A percentile compares a stretch with the other conserved stretches of the same genome.
Evolutionary conservation across 2,329 filamentous ascomycete species (phyloP).

Genomic region (Epichloe typhina): DNA sequence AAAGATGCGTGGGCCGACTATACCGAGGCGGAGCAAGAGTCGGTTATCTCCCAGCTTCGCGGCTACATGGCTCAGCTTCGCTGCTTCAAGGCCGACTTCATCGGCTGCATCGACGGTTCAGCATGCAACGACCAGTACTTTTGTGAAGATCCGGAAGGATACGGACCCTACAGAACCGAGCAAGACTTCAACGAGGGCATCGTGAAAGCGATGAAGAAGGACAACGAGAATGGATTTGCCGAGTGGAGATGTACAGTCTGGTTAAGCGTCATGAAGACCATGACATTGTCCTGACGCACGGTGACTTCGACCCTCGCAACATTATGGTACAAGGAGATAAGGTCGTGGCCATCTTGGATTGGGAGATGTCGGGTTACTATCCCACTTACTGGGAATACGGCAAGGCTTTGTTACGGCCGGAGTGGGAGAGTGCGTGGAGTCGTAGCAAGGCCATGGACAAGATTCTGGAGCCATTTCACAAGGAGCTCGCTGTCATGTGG

Average conservation of each 20-base stretch:
- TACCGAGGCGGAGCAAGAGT: conserved; percentile 7
- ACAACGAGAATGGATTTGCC: conserved; percentile 1
- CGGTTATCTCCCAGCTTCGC: conserved; percentile 10
- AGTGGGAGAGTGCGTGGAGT: conserved; percentile 4
- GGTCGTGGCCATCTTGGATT: conserved; percentile 27
- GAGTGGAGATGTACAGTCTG: conserved; percentile 8
- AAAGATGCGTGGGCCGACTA: conserved; percentile 7
- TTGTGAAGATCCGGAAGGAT: conserved; percentile 4
- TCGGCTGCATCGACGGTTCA: conserved; percentile 10
- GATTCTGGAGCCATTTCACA: conserved; percentile 4
- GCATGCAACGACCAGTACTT: conserved; percentile 12
- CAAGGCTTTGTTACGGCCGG: conserved; percentile 3
- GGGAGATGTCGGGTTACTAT: conserved; percentile 28
- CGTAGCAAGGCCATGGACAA: conserved; percentile 3
- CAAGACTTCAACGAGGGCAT: conserved; percentile 11
- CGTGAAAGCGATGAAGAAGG: conserved; percentile 8
- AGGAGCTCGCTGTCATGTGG: conserved; percentile 2
- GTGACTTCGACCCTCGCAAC: conserved; percentile 28
- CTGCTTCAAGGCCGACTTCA: conserved; percentile 8
- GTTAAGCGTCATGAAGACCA: conserved; percentile 9
- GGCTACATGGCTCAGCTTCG: conserved; percentile 10
- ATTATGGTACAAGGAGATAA: conserved; percentile 21
- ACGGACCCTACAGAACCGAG: conserved; percentile 9
- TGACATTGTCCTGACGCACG: conserved; percentile 28
- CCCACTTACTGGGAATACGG: conserved; percentile 16